Evolutionary conservation across 108 stramenopile genomes (phyloP).

Genomic region (Nitzschia sp.): DNA sequence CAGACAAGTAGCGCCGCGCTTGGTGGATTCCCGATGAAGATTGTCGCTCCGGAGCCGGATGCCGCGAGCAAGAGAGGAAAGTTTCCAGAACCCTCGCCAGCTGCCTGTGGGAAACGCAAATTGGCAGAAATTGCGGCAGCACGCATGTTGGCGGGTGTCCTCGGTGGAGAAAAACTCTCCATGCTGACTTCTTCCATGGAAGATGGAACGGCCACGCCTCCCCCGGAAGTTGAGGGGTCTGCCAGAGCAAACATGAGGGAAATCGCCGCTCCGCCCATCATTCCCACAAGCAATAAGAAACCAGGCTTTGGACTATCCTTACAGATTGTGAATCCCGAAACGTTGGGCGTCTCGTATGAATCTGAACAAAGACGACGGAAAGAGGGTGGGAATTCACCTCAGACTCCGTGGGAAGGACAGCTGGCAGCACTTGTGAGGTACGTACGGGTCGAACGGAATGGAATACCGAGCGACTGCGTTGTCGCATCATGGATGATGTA

Average conservation of each 20-base stretch:
- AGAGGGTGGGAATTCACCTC: conserved; percentile 61
- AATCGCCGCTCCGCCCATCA: neutral
- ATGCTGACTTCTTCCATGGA: conserved; percentile 9
- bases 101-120: conserved; percentile 86
- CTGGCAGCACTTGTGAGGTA: conserved; percentile 76
- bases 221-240: conserved; percentile 14
- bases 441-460: neutral
- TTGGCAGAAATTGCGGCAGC: conserved; percentile 84
- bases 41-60: conserved; percentile 66
- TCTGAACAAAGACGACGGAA: conserved; percentile 21
- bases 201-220: conserved; percentile 40
- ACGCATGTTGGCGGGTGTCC: conserved; percentile 80
- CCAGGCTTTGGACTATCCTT: conserved; percentile 49
- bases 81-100: conserved; percentile 86
- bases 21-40: conserved; percentile 52
- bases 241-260: conserved; percentile 11
- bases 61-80: conserved; percentile 42
- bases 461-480: neutral
- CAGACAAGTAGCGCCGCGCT: neutral
- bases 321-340: conserved; percentile 88
- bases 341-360: conserved; percentile 47
- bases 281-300: conserved; percentile 1
- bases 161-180: neutral
- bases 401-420: conserved; percentile 87
- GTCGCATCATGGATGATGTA: no score